Conservation (phyloP, 1,139 yeast genomes). For the Tardiomyces digboiensis region DNA sequence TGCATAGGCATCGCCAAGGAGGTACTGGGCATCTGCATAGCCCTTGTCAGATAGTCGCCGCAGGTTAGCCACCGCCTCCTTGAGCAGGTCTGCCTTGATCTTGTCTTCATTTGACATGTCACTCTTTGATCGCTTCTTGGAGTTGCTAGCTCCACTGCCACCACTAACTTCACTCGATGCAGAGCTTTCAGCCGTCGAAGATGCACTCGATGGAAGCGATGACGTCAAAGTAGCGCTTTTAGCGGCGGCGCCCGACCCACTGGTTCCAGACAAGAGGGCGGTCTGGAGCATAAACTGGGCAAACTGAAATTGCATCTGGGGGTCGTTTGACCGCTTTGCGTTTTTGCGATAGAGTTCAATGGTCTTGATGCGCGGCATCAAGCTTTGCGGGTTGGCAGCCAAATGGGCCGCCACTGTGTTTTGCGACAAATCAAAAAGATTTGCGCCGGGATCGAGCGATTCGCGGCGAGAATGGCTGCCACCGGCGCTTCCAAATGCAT, state of each 20-base stretch:
- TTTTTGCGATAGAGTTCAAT: constrained; percentile 81
- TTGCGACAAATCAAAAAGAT: not conserved
- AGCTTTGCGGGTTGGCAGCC: constrained; percentile 12
- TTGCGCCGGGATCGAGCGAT: not conserved
- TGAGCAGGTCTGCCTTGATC: constrained; percentile 36
- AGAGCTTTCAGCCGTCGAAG: not conserved
- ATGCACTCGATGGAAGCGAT: constrained; percentile 4
- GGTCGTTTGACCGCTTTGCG: constrained; percentile 79
- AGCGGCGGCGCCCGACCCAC: constrained; percentile 8
- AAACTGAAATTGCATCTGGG: constrained; percentile 76
- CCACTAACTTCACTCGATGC: not conserved
- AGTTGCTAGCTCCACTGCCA: not conserved
- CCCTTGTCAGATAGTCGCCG: constrained; percentile 73
- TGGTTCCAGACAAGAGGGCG: constrained; percentile 40
- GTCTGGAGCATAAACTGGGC: constrained; percentile 90
- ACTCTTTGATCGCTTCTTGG: constrained; percentile 2
- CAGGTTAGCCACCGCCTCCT: constrained; percentile 68
- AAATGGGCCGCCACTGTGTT: constrained; percentile 1
- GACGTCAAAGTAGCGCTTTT: constrained; percentile 8
- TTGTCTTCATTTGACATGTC: constrained; percentile 29
- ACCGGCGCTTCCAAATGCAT: not conserved
- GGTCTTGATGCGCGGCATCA: constrained; percentile 76
- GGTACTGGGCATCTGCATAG: constrained; percentile 81
- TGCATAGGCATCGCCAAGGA: constrained; percentile 79
- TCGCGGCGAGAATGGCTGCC: not conserved